Evolutionary conservation across 805 yeast genomes (phyloP).

Genomic region (Wickerhamiella kurtzmanii): DNA sequence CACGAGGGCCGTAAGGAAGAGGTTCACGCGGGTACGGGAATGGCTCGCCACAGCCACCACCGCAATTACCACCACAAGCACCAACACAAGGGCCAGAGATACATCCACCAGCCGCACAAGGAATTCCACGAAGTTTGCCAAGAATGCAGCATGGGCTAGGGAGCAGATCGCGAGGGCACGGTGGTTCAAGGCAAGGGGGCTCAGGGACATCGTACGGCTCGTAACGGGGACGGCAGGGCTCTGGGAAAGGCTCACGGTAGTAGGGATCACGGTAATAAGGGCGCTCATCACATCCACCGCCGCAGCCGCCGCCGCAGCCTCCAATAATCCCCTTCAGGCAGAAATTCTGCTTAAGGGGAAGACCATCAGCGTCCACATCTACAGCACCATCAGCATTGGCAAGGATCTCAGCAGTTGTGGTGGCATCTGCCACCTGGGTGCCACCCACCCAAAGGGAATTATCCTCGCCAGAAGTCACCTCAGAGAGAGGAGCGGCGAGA

Average conservation of each 20-base stretch:
- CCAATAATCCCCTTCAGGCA: constrained; percentile 2
- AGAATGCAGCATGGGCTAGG: background rate
- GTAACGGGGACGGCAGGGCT: constrained; percentile 1
- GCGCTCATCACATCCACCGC: background rate
- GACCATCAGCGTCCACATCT: background rate
- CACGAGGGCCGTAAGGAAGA: background rate
- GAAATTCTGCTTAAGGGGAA: constrained; percentile 3
- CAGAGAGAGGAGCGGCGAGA: constrained; percentile 14
- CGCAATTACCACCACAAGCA: background rate
- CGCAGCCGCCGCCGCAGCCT: constrained; percentile 1
- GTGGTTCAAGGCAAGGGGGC: constrained; percentile 3
- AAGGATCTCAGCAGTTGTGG: background rate
- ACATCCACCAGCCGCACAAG: background rate
- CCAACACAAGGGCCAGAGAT: background rate
- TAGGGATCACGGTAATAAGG: background rate
- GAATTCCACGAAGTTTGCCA: background rate
- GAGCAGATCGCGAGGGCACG: background rate
- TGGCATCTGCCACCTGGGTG: constrained; percentile 1
- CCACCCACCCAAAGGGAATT: constrained; percentile 12
- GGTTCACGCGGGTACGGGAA: background rate
- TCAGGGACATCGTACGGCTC: background rate
- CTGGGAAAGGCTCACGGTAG: background rate
- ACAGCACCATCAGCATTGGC: background rate
- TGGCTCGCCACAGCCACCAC: background rate
- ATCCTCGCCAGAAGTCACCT: constrained; percentile 8